Percentiles rank a stretch among this genome's conserved stretches.
These are phyloP conservation scores for Hamamelis virginiana DNA, from an alignment of 164 flowering plant genomes.

Conservation along the genomic window DNA sequence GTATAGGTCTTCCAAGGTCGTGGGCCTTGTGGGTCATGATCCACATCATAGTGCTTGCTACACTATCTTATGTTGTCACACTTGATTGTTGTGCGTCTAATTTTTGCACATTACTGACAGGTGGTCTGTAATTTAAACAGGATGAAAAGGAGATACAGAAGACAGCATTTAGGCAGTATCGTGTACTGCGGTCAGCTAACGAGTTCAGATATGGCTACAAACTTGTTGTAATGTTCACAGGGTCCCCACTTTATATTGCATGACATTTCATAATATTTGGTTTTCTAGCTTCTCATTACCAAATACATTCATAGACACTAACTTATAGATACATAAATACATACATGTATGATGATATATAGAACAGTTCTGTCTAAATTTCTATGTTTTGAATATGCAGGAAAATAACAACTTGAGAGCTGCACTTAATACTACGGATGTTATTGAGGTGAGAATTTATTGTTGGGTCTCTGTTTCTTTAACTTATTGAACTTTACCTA, in stretches of 20 bases:
- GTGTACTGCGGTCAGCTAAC: conserved; percentile 62
- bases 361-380: neutral
- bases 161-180: conserved; percentile 67
- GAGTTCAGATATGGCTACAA: conserved; percentile 94
- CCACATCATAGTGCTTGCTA: too few species aligned
- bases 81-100: too few species aligned
- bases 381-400: conserved; percentile 37
- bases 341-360: too few species aligned
- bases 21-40: too few species aligned
- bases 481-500: neutral
- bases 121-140: conserved; percentile 43
- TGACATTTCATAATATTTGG: neutral
- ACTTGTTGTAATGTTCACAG: conserved; percentile 62
- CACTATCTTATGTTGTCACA: too few species aligned
- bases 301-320: too few species aligned
- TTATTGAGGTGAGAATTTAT: conserved; percentile 65
- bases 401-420: conserved; percentile 72
- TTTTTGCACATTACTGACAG: conserved; percentile 20
- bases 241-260: too few species aligned
- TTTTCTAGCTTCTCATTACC: neutral
- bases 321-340: too few species aligned
- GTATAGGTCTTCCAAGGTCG: too few species aligned
- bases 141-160: conserved; percentile 91
- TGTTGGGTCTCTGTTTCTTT: neutral
- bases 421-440: conserved; percentile 72